A percentile compares a stretch with the other conserved stretches of the same genome.
phyloP scores from a whole-genome alignment of 345 rosid species.

The Noccaea bulbosa region DNA sequence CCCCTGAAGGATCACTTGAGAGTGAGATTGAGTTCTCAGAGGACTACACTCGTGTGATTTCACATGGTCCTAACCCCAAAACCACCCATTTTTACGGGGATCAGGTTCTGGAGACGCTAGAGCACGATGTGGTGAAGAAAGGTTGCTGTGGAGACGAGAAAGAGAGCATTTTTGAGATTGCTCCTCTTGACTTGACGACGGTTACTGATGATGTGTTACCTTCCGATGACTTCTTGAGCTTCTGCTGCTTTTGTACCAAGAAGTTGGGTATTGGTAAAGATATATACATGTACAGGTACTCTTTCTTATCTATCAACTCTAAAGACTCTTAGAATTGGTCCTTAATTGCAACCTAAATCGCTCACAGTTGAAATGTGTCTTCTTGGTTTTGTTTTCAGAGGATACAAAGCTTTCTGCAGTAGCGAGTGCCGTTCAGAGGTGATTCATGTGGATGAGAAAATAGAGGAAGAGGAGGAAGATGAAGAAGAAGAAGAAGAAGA shows the following conservation, averaged over 20 bases:
- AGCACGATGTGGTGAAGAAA: conserved; percentile 36
- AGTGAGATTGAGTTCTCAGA: conserved; percentile 79
- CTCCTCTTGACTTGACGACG: conserved; percentile 21
- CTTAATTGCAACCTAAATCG: neutral
- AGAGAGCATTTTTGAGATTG: conserved; percentile 38
- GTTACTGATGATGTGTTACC: conserved; percentile 30
- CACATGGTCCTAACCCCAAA: conserved; percentile 79
- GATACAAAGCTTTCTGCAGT: conserved; percentile 89
- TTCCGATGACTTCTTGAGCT: conserved; percentile 63
- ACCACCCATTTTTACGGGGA: conserved; percentile 85
- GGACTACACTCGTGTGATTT: conserved; percentile 86
- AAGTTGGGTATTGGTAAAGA: conserved; percentile 66
- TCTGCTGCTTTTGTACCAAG: conserved; percentile 70
- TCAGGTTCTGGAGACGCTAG: conserved; percentile 61
- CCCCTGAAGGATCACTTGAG: conserved; percentile 28
- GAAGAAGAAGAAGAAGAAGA: conserved; percentile 24
- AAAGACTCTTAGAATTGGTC: neutral
- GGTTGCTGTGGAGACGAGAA: conserved; percentile 36
- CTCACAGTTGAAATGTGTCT: neutral
- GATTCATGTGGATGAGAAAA: conserved; percentile 59
- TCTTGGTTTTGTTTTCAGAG: conserved; percentile 52
- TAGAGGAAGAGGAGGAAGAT: conserved; percentile 37
- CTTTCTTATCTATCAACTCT: conserved; percentile 19
- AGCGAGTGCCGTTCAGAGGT: conserved; percentile 61
- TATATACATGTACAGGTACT: conserved; percentile 84